Conservation (phyloP, 192 early-diverging fungal genomes). For the Entomortierella beljakovae region DNA sequence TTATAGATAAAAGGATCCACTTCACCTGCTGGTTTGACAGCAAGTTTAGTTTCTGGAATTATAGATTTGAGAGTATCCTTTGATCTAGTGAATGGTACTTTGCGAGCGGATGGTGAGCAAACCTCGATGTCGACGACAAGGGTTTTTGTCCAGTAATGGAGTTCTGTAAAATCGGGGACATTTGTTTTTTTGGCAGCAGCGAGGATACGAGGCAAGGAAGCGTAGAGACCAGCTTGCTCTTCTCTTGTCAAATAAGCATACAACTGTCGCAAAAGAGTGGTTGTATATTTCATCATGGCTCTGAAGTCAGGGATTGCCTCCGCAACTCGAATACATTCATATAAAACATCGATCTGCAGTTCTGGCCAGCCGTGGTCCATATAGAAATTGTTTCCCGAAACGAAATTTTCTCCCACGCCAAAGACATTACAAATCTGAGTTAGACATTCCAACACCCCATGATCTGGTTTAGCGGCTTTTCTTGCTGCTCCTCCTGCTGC, state of each 20-base stretch:
- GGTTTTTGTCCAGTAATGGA: slow-evolving; percentile 70
- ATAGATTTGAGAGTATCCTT: slow-evolving; percentile 47
- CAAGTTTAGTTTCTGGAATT: slow-evolving; percentile 40
- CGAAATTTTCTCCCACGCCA: slow-evolving; percentile 67
- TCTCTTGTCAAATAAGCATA: slow-evolving; percentile 68
- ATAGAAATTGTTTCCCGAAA: slow-evolving; percentile 23
- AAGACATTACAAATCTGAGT: slow-evolving; percentile 76
- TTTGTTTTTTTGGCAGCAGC: slow-evolving; percentile 64
- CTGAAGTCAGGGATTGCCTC: slow-evolving; percentile 74
- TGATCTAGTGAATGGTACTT: slow-evolving; percentile 69
- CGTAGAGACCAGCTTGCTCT: slow-evolving; percentile 74
- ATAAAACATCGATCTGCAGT: slow-evolving; percentile 80
- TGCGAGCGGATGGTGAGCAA: slow-evolving; percentile 62
- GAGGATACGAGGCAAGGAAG: slow-evolving; percentile 66
- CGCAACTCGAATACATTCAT: slow-evolving; percentile 78
- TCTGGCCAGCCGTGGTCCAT: slow-evolving; percentile 78
- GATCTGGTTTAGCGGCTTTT: slow-evolving; percentile 39
- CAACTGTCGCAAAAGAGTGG: slow-evolving; percentile 74
- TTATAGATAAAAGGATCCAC: slow-evolving; percentile 85
- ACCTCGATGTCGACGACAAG: slow-evolving; percentile 66
- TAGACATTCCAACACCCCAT: slow-evolving; percentile 72
- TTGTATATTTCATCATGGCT: slow-evolving; percentile 70
- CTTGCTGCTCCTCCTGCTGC: slow-evolving; percentile 13
- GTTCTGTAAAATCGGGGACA: slow-evolving; percentile 52
- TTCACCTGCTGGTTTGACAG: slow-evolving; percentile 33